These are phyloP conservation scores for Tylopilus sp. DNA, from an alignment of 1,284 basidiomycete species.

Conservation along the genomic window DNA sequence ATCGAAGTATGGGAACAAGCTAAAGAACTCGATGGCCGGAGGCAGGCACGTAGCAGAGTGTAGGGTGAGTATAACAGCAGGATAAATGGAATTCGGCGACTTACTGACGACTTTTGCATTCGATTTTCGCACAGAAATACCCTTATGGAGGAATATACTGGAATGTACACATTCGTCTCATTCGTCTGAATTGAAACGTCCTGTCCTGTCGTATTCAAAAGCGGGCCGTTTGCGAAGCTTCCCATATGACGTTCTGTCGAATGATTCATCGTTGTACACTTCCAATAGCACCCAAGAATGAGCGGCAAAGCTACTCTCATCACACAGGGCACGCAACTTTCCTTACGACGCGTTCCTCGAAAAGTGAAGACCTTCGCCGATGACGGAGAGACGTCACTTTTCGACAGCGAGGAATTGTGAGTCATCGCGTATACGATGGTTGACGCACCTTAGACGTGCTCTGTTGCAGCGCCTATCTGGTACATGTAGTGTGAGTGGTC, in stretches of 20 bases:
- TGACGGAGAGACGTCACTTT: slow-evolving; percentile 15
- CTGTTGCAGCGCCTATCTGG: slow-evolving; percentile 27
- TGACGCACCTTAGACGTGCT: neutral
- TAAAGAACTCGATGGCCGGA: slow-evolving; percentile 41
- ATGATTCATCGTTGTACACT: neutral
- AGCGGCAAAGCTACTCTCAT: slow-evolving; percentile 14
- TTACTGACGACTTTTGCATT: neutral
- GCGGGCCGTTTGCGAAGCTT: slow-evolving; percentile 6
- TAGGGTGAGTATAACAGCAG: slow-evolving; percentile 9
- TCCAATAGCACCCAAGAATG: slow-evolving; percentile 16
- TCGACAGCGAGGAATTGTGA: slow-evolving; percentile 32
- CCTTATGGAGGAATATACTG: neutral
- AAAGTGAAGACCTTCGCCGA: slow-evolving; percentile 11
- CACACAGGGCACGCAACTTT: slow-evolving; percentile 25
- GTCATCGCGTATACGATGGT: slow-evolving; percentile 7
- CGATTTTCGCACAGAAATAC: neutral
- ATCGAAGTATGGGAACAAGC: slow-evolving; percentile 46
- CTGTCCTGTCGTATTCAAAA: slow-evolving; percentile 13
- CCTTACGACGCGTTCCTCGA: slow-evolving; percentile 25
- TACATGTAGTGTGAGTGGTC: slow-evolving; percentile 25
- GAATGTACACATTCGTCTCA: neutral
- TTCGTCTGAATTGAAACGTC: slow-evolving; percentile 15
- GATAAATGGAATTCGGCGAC: neutral
- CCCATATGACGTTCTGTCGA: neutral
- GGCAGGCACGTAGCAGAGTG: slow-evolving; percentile 13